phyloP scores from a whole-genome alignment of 305 asterid genomes.

The Plantago lanceolata region DNA sequence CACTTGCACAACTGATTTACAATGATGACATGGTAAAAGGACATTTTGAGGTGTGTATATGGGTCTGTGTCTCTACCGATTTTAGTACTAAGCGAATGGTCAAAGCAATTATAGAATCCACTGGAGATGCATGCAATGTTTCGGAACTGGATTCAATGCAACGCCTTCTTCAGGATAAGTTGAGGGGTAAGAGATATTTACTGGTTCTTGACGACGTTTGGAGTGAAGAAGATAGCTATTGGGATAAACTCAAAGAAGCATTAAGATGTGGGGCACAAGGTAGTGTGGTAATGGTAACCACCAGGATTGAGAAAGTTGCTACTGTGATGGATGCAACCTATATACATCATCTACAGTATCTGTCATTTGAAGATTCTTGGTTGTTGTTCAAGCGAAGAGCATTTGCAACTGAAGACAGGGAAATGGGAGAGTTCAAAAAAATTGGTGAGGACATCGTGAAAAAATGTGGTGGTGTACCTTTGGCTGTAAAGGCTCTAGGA shows the following conservation, averaged over 20 bases:
- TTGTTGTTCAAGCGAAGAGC: constrained; percentile 28
- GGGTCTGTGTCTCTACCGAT: constrained; percentile 34
- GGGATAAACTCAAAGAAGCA: constrained; percentile 27
- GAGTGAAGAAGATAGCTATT: constrained; percentile 25
- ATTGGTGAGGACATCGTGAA: constrained; percentile 28
- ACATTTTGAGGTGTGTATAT: constrained; percentile 26
- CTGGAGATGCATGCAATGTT: constrained; percentile 16
- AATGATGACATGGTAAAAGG: constrained; percentile 24
- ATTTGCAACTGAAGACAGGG: constrained; percentile 2
- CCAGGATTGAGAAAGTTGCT: constrained; percentile 31
- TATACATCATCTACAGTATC: constrained; percentile 11
- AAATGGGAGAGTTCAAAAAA: constrained; percentile 1
- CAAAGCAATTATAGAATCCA: constrained; percentile 19
- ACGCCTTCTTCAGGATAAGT: constrained; percentile 21
- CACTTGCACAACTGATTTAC: constrained; percentile 36
- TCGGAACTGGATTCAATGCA: constrained; percentile 22
- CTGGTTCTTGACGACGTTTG: constrained; percentile 44
- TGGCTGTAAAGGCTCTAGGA: constrained; percentile 33
- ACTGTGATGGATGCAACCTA: constrained; percentile 14
- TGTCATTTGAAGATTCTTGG: constrained; percentile 31
- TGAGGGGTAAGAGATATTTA: constrained; percentile 25
- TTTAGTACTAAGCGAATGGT: constrained; percentile 20
- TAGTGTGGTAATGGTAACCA: constrained; percentile 31
- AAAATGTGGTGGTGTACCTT: constrained; percentile 33
- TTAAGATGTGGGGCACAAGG: constrained; percentile 26